Base-by-base conservation (phyloP, 2,329 filamentous ascomycete genomes). In the Fusarium sp. region DNA sequence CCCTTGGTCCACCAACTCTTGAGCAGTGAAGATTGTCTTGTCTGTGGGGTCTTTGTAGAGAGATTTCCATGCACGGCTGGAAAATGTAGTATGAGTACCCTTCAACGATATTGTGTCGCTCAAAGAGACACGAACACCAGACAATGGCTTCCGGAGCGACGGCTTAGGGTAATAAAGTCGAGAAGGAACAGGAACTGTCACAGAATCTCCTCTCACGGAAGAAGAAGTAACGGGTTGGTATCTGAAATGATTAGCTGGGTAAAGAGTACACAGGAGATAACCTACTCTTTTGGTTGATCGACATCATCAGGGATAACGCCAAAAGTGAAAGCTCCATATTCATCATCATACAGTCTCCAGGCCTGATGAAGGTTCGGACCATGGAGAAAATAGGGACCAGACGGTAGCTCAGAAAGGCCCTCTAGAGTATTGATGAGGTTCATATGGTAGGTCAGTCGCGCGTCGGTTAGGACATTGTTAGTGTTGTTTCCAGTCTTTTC, bases 1-100 rank as follows among this genome's bases (percentile, higher is more conserved):
- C 1, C 90, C 90, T 4, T 86, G 83, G 55, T 89, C 84, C 6
- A 91, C 81, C 1, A 93, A 77, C 3, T 81, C 80, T 52, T 88
- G 84, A 0, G 89, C 82, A 30, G 12, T 13, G 28, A 30, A 14
- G 12, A 30, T 30, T 30, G 28, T 30, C 12, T 30, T 13, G 28
- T 30, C 28, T 30, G 28, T 12, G 28, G 28, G 28, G 6, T 30
- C 73, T 2, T 81, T 79, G 56, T 88, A 86, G 4, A 91, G 76
- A 34, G 84, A 78, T 23, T 83, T 84, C 81, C 85, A 91, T 3
- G 88, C 85, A 31, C 86, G 80, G 57, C 88, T 90, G 0, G 89
- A 89, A 31, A 85, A 81, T 2, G 82, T 82, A 0, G 86, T 89
- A 14, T 82, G 82, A 0, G 89, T 76, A 3, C 89, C 89, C n/a